These are phyloP conservation scores for Neurospora sp. DNA, from an alignment of 495 filamentous ascomycete species.

Conservation along the genomic window DNA sequence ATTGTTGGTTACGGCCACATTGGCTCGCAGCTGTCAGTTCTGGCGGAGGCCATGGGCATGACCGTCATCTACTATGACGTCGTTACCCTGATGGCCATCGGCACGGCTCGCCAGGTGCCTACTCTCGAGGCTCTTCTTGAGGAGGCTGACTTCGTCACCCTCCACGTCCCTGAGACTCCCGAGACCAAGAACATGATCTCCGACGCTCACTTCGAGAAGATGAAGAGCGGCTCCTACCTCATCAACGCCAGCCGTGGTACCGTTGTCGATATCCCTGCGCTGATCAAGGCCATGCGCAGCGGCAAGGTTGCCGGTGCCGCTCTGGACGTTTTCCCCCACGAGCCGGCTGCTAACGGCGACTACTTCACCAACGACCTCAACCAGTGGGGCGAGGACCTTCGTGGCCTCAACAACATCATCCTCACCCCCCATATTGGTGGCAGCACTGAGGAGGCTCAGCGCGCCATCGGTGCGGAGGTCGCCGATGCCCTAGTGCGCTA, in stretches of 20 bases:
- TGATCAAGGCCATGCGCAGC: conserved; percentile 77
- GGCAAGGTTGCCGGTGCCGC: conserved; percentile 92
- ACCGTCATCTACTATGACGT: conserved; percentile 92
- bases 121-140: conserved; percentile 66
- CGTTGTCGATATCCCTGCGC: conserved; percentile 87
- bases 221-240: conserved; percentile 87
- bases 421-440: conserved; percentile 95
- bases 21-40: conserved; percentile 88
- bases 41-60: conserved; percentile 98
- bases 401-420: conserved; percentile 81
- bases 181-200: conserved; percentile 91
- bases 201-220: conserved; percentile 62
- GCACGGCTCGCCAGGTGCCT: conserved; percentile 72
- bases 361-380: conserved; percentile 88
- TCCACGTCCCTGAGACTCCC: conserved; percentile 86
- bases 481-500: conserved; percentile 77
- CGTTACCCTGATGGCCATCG: conserved; percentile 84
- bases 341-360: conserved; percentile 87
- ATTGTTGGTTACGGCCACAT: conserved; percentile 98
- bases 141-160: conserved; percentile 79
- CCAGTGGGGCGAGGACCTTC: conserved; percentile 75
- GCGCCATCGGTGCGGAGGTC: conserved; percentile 93
- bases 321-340: conserved; percentile 89
- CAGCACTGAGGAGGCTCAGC: conserved; percentile 95
- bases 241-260: conserved; percentile 94